phyloP scores from a whole-genome alignment of 192 early-diverging fungal species.

The Gigaspora rosea region DNA sequence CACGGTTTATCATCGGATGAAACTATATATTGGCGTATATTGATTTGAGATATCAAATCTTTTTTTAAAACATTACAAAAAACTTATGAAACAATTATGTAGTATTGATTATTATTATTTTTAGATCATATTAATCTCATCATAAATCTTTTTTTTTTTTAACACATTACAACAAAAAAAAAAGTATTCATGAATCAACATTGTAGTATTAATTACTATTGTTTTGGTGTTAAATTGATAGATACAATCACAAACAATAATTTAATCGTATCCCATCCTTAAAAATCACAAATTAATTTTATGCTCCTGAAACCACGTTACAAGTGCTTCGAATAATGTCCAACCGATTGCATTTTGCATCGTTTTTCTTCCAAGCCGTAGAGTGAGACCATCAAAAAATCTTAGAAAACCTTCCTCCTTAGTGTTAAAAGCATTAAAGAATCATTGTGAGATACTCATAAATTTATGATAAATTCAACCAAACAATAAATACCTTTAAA shows the following conservation, averaged over 20 bases:
- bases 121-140: no score
- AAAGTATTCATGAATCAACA: no score
- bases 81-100: no score
- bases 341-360: conserved; percentile 86
- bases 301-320: conserved; percentile 44
- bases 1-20: conserved; percentile 83
- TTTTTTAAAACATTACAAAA: no score
- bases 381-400: conserved; percentile 82
- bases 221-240: no score
- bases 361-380: conserved; percentile 81
- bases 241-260: no score
- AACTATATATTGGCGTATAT: conserved; percentile 55
- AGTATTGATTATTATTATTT: no score
- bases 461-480: background rate
- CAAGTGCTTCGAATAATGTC: conserved; percentile 88
- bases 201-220: no score
- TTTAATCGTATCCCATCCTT: background rate
- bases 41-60: conserved; percentile 15
- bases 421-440: no score
- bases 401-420: conserved; percentile 75
- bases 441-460: background rate
- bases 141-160: no score
- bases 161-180: no score
- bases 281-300: background rate
- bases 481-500: conserved; percentile 40